Base-by-base conservation (phyloP, 2,329 filamentous ascomycete species). In the Leptographium procerum region DNA sequence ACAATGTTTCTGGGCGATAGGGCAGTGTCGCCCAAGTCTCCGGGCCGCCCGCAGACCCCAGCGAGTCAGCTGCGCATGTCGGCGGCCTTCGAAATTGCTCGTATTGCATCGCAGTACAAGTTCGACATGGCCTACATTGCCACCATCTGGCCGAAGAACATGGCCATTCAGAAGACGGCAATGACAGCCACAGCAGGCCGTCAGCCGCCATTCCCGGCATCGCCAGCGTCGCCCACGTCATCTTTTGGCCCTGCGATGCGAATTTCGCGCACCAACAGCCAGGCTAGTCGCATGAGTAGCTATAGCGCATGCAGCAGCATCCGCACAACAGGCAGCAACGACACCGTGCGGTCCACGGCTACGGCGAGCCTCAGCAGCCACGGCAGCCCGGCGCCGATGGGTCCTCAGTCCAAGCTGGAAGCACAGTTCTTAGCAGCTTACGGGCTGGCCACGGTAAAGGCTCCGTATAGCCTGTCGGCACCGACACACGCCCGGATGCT, bases 51-150 rank as follows among this genome's bases (percentile, higher is more conserved):
- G 2, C 61, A 57, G 36, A 61, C 62, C 7, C 73, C 75, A 0
- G 69, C 72, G 1, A 75, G 76, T n/a, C 74, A 77, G 1, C 74
- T 75, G 14, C 76, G 76, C 16, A 70, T 75, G 22, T 69, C 73
- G 0, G 80, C 78, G 3, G 80, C 80, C 9, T 76, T 80, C 52
- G 75, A 80, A 66, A 78, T 78, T 9, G 79, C 79, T 1, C 72
- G 77, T 34, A 80, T 84, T 45, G 81, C 81, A 6, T 73, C 71
- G 4, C 75, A 76, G 57, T 82, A 82, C 66, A 73, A 79, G 57
- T 82, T 84, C 56, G 78, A 82, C 62, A 71, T 84, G 28, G 73
- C 83, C 14, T 84, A 84, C 62, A 75, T 84, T 33, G 76, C 83
- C 61, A 82, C 79, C 61, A 69, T 84, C 16, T 83, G 81, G 80